phyloP scores from a whole-genome alignment of 2,329 filamentous ascomycete species.

The Tolypocladium pustulatum region DNA sequence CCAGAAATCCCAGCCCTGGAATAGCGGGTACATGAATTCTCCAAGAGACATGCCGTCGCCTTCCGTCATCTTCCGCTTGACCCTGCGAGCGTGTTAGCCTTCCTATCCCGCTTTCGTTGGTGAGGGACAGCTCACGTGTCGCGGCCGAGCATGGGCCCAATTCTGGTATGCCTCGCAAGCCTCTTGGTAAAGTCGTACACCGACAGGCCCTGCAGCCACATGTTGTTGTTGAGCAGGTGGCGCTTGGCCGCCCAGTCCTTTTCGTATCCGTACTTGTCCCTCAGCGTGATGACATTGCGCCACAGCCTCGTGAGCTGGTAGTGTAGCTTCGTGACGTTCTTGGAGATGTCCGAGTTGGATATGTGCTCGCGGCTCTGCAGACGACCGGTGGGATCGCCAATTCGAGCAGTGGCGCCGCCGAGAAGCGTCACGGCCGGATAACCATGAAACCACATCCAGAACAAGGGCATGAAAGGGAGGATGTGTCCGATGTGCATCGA shows the following conservation, averaged over 20 bases:
- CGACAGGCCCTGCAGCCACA: constrained; percentile 66
- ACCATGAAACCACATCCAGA: constrained; percentile 74
- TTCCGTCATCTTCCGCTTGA: constrained; percentile 72
- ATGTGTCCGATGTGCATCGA: constrained; percentile 76
- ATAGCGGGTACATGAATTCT: constrained; percentile 85
- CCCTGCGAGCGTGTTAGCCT: constrained; percentile 26
- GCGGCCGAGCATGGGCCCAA: constrained; percentile 79
- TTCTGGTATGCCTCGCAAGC: constrained; percentile 61
- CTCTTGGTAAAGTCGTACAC: constrained; percentile 66
- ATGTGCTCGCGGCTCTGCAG: constrained; percentile 49
- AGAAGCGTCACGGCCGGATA: constrained; percentile 57
- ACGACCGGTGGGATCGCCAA: constrained; percentile 70
- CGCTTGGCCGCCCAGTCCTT: constrained; percentile 55
- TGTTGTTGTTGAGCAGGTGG: constrained; percentile 67
- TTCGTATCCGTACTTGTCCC: constrained; percentile 52
- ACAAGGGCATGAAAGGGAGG: constrained; percentile 70
- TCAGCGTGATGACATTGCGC: constrained; percentile 58
- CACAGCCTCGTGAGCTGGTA: constrained; percentile 64
- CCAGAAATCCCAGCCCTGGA: constrained; percentile 98
- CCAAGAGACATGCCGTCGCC: constrained; percentile 90
- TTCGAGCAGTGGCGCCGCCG: constrained; percentile 64
- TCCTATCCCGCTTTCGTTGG: neutral
- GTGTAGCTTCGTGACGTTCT: constrained; percentile 59
- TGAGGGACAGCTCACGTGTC: constrained; percentile 59
- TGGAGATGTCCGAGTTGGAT: constrained; percentile 38